Evolutionary conservation across 2,329 filamentous ascomycete genomes (phyloP), one percentile per base, ranked within the genome.

Genomic region (Cadophora malorum): DNA sequence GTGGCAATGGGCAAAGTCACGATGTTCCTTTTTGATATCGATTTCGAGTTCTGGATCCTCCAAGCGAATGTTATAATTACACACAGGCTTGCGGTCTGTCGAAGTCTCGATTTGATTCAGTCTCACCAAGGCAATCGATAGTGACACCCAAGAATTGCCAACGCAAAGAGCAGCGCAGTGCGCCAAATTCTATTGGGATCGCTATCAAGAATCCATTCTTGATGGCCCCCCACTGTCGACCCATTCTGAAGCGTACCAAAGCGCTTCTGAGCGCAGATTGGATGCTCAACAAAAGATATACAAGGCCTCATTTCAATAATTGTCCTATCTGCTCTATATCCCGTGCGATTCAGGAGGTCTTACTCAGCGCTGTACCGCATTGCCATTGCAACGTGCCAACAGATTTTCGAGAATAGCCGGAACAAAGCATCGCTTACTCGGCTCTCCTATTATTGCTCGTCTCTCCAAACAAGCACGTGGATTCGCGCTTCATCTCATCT

Each of bases 1-100:
- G 31, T 52, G 31, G n/a, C n/a, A 23, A 38, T 33, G 16, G 19
- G 19, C 33, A 45, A 47, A 56, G 50, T 64, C 62, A 55, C 62
- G 33, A 56, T 55, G 35, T 64, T 28, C 21, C n/a, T 56, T 64
- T 64, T 55, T 64, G 62, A 64, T 64, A 63, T 35, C 28, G 23
- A 63, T 50, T 25, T n/a, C 49, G 59, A 52, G 25, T 63, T 31
- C 60, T 50, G 47, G 23, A 50, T 4, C 3, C 38, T 38, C 38
- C 10, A n/a, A 50, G 41, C 41, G 41, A 23, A n/a, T 45, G 14
- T 9, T 25, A 14, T 19, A 25, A 5, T 25, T 23, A 2, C 12
- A 25, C 10, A n/a, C 5, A 4, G 33, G n/a, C n/a, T n/a, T 7
- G 45, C 14, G 14, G 19, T n/a, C 52, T 2, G 19, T 52, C 47